Evolutionary conservation across 2,329 filamentous ascomycete species (phyloP).

Genomic region (Penicillium sp.): DNA sequence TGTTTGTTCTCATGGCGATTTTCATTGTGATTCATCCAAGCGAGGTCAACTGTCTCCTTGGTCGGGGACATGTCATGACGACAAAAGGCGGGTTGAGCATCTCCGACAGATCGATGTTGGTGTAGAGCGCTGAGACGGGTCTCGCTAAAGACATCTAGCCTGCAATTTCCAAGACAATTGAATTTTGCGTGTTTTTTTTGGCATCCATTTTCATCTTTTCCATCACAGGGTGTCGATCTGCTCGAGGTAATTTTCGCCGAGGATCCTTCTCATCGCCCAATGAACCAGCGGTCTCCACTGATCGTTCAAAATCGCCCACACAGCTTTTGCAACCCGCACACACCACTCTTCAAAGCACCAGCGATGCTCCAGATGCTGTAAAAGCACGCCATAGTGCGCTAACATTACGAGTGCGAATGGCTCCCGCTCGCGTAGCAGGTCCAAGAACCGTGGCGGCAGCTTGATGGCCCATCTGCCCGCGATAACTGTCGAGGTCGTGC

Average conservation of each 20-base stretch:
- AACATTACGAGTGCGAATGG: conserved; percentile 54
- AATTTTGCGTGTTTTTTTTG: background rate
- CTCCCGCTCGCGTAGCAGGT: conserved; percentile 37
- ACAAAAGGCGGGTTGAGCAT: conserved; percentile 18
- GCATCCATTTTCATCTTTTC: no score
- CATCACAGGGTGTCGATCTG: conserved; percentile 6
- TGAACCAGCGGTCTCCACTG: conserved; percentile 31
- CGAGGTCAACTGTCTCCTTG: conserved; percentile 23
- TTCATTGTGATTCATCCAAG: conserved; percentile 24
- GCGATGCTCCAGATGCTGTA: conserved; percentile 54
- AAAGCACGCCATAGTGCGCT: conserved; percentile 60
- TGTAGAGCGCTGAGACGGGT: no score
- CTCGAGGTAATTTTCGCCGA: conserved; percentile 25
- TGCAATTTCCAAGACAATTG: no score
- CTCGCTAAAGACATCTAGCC: background rate
- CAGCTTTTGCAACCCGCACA: conserved; percentile 63
- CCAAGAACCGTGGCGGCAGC: conserved; percentile 33
- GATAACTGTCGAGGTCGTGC: conserved; percentile 55
- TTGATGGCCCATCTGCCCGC: conserved; percentile 40
- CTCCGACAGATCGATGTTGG: conserved; percentile 3
- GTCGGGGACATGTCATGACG: conserved; percentile 15
- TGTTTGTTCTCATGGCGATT: conserved; percentile 25
- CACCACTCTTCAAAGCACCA: conserved; percentile 71
- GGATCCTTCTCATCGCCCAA: conserved; percentile 32
- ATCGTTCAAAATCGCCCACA: conserved; percentile 40